phyloP scores from a whole-genome alignment of 179 eudicot species.

The Pouteria campechiana region DNA sequence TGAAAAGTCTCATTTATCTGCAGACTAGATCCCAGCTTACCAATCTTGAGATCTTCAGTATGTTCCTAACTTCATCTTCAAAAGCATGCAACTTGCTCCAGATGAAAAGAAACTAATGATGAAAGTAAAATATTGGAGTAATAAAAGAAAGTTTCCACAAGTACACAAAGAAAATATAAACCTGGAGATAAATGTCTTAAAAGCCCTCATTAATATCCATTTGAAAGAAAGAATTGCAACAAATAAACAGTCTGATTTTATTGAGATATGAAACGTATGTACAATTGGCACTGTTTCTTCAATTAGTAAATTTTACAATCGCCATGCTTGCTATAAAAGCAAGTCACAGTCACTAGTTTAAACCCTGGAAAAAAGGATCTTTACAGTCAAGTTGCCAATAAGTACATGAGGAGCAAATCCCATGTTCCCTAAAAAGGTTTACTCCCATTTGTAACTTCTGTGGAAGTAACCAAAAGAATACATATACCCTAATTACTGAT shows the following conservation, averaged over 20 bases:
- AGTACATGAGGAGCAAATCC: constrained; percentile 21
- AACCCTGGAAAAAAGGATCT: constrained; percentile 21
- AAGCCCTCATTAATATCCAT: too few species aligned
- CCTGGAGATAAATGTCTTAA: too few species aligned
- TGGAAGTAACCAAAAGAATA: constrained; percentile 23
- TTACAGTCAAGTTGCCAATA: constrained; percentile 29
- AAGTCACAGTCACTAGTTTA: constrained; percentile 19
- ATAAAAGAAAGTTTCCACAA: too few species aligned
- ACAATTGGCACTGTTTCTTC: constrained; percentile 23
- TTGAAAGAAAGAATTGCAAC: constrained; percentile 1
- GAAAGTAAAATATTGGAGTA: too few species aligned
- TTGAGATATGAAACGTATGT: constrained; percentile 30
- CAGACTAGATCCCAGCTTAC: too few species aligned
- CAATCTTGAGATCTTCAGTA: too few species aligned
- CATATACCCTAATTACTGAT: constrained; percentile 23
- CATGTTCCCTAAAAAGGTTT: constrained; percentile 7
- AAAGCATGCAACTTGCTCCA: too few species aligned
- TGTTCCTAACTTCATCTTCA: too few species aligned
- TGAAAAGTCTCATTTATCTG: too few species aligned
- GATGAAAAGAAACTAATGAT: too few species aligned
- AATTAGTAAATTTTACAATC: constrained; percentile 38
- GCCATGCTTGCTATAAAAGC: constrained; percentile 22
- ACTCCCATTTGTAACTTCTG: constrained; percentile 13
- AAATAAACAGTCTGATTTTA: too few species aligned
- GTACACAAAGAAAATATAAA: too few species aligned